Base-by-base conservation (phyloP, 1,284 basidiomycete species). In the Blastosporella zonata region DNA sequence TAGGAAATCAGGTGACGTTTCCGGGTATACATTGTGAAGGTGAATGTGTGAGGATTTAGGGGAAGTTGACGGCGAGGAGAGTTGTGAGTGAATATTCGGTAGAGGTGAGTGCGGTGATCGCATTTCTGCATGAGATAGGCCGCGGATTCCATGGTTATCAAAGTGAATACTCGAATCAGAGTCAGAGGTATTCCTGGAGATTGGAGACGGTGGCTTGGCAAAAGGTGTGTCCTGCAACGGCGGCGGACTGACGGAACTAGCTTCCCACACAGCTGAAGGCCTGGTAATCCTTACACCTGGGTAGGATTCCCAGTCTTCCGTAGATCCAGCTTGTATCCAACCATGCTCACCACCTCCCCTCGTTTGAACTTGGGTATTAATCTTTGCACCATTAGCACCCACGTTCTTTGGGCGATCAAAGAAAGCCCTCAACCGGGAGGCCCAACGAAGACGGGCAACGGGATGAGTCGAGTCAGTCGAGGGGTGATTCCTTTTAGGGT, bases 241-340 rank as follows among this genome's bases (percentile, higher is more conserved):
- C 25, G 50, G 23, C 27, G 45, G 46, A 33, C 38, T 38, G 33
- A 41, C 23, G 13, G 47, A 39, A 10, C 39, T 25, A 23, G 34
- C 36, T 29, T 52, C 36, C 25, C 35, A 31, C 52, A 46, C 21
- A 50, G 55, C 40, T 46, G 54, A 15, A 47, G 55, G 52, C 28
- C 35, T 45, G 15, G 29, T 25, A 33, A 23, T 44, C 15, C 55
- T 53, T 21, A 57, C 55, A 27, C 52, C 61, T 18, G 61, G 54
- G 43, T 66, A 62, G 40, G 54, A 46, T 28, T 68, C 68, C 67
- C 66, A 70, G 46, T 72, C 70, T 40, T 71, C 69, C 34, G 62
- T 56, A 37, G 65, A 69, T 28, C 67, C 65, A 39, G 74, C 67
- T 46, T 67, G 65, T 10, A 73, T 61, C 75, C 75, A 77, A 25